phyloP scores from a whole-genome alignment of 2,329 filamentous ascomycete species.

The Apiospora malaysiana region DNA sequence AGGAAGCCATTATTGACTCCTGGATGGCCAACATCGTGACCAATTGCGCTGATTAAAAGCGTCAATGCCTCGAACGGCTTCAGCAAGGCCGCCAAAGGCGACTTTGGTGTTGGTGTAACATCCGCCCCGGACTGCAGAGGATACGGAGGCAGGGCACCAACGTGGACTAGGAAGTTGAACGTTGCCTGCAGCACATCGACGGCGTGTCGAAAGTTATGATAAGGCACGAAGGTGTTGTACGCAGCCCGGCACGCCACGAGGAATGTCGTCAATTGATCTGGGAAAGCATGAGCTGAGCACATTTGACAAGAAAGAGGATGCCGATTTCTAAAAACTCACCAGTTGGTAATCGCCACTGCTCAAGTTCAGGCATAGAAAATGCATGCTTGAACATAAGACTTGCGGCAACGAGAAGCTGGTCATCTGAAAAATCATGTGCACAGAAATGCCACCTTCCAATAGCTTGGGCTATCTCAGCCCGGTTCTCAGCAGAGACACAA shows the following conservation, averaged over 20 bases:
- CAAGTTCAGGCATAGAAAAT: conserved; percentile 79
- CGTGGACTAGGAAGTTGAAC: conserved; percentile 85
- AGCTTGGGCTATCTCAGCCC: conserved; percentile 68
- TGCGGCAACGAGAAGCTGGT: conserved; percentile 87
- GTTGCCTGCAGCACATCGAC: conserved; percentile 94
- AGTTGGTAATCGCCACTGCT: conserved; percentile 78
- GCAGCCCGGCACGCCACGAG: conserved; percentile 86
- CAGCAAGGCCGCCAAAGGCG: conserved; percentile 76
- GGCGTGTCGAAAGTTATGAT: conserved; percentile 98
- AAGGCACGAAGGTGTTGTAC: conserved; percentile 97
- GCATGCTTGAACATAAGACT: conserved; percentile 90
- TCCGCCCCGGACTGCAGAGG: conserved; percentile 45
- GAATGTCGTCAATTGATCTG: conserved; percentile 83
- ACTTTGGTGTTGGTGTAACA: conserved; percentile 49
- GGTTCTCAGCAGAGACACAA: conserved; percentile 69
- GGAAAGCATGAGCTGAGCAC: conserved; percentile 46
- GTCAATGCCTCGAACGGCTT: conserved; percentile 87
- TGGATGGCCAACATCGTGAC: conserved; percentile 95
- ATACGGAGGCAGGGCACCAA: conserved; percentile 77
- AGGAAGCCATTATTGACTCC: conserved; percentile 98
- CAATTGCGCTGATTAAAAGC: conserved; percentile 92
- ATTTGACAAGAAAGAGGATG: conserved; percentile 31
- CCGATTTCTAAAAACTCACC: conserved; percentile 57
- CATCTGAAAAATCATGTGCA: conserved; percentile 87
- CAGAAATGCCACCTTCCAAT: conserved; percentile 87